A percentile compares a stretch with the other conserved stretches of the same genome.
These are phyloP conservation scores for Tephrocybe sp. DNA, from an alignment of 768 basidiomycete genomes.

Conservation along the genomic window DNA sequence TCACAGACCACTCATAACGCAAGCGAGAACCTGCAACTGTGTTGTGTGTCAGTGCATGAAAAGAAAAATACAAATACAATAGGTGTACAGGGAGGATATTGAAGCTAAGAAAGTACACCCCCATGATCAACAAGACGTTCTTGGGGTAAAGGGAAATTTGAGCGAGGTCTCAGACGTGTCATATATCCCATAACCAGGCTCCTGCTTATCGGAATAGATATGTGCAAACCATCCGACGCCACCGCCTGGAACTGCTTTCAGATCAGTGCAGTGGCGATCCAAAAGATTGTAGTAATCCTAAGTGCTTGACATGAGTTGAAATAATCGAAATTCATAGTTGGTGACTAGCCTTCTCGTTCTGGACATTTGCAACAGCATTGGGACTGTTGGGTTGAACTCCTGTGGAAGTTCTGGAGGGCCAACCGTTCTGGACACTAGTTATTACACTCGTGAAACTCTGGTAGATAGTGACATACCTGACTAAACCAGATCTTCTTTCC, in stretches of 20 bases:
- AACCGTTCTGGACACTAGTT: conserved; percentile 75
- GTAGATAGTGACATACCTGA: conserved; percentile 53
- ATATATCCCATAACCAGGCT: conserved; percentile 73
- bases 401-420: conserved; percentile 65
- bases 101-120: no score
- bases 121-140: conserved; percentile 17
- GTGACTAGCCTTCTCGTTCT: conserved; percentile 53
- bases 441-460: no score
- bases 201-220: conserved; percentile 66
- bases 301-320: not conserved
- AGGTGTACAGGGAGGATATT: not conserved
- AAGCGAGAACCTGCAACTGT: no score
- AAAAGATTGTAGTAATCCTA: conserved; percentile 68
- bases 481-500: conserved; percentile 75
- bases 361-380: conserved; percentile 55
- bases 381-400: conserved; percentile 68
- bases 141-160: conserved; percentile 12
- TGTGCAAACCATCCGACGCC: conserved; percentile 86
- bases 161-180: conserved; percentile 33
- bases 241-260: conserved; percentile 59
- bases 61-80: no score
- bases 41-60: no score
- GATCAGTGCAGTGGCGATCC: conserved; percentile 58
- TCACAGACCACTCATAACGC: no score
- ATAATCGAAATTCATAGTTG: not conserved